Base-by-base conservation (phyloP, 73 alveolate species). In the Loxodes magnus region DNA sequence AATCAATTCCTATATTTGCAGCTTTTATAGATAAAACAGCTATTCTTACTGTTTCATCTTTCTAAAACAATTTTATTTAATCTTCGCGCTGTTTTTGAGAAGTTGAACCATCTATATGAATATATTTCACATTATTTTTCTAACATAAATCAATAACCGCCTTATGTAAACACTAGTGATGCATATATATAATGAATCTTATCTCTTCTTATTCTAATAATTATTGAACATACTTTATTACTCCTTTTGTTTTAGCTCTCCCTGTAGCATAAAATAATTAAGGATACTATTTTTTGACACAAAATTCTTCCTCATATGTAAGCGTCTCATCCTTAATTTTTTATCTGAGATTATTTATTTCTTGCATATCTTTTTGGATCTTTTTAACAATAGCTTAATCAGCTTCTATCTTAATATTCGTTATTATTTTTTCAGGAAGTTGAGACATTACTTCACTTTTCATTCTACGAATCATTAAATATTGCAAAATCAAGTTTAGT, bases 1-100 rank as follows among this genome's bases (percentile, higher is more conserved):
- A 55, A 7, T 95, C 89, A 19, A 86, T 48, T 36, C 99, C 99
- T 16, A 67, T 48, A 19, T 88, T 71, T 6, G 92, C 79, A 1
- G 99, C 90, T 0, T 66, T 58, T 42, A 92, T 70, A 26, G 90
- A 49, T 21, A 91, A 51, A 31, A 92, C 23, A 12, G 97, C 97
- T 3, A 74, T 82, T 54, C 67, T 63, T 10, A 57, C 60, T 24
- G 33, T 25, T 4, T 66, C 79, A 31, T 84, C 72, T 9, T 39
- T 52, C 57, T 92, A 82, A 56, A 88, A 92, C 33, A 31, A 34
- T 10, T 74, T 53, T 4, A 81, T 93, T 21, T 55, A 58, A 27
- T 70, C 79, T 35, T 48, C 59, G 55, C 98, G 64, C 46, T 55
- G 36, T 14, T 71, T 82, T 17, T 27, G 60, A 22, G 48, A 54